A percentile compares a stretch with the other conserved stretches of the same genome.
Evolutionary conservation across 2,329 filamentous ascomycete genomes (phyloP).

Genomic region (Zymoseptoria crescenta): DNA sequence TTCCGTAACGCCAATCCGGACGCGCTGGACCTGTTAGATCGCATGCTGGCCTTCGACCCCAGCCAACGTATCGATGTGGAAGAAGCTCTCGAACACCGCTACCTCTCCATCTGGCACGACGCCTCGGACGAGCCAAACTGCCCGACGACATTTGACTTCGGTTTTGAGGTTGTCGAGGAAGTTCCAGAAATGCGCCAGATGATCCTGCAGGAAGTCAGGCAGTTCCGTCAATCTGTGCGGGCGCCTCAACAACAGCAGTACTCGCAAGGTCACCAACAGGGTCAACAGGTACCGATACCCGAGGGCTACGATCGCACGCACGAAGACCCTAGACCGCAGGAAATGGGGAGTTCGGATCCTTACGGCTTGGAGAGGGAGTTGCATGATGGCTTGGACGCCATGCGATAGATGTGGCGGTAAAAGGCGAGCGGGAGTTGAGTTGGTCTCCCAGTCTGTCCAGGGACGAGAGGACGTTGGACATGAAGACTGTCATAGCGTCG

Average conservation of each 20-base stretch:
- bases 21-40: slow-evolving; percentile 87
- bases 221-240: slow-evolving; percentile 56
- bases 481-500: not conserved
- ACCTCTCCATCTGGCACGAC: slow-evolving; percentile 97
- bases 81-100: slow-evolving; percentile 89
- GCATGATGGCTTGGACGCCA: slow-evolving; percentile 36
- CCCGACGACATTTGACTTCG: slow-evolving; percentile 92
- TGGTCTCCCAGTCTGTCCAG: too few relatives aligned
- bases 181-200: slow-evolving; percentile 91
- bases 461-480: not conserved
- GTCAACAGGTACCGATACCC: slow-evolving; percentile 52
- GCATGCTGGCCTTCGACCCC: slow-evolving; percentile 96
- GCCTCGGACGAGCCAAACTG: slow-evolving; percentile 91
- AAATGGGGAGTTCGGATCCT: slow-evolving; percentile 48
- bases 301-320: slow-evolving; percentile 51
- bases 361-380: slow-evolving; percentile 77
- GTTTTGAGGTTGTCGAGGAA: slow-evolving; percentile 95
- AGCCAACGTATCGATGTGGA: slow-evolving; percentile 90
- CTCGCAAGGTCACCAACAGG: slow-evolving; percentile 34
- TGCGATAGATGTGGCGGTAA: slow-evolving; percentile 7
- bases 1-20: slow-evolving; percentile 96
- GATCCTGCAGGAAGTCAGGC: slow-evolving; percentile 89
- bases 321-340: slow-evolving; percentile 56
- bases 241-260: slow-evolving; percentile 40
- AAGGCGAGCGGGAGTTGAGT: not conserved